A percentile compares a stretch with the other conserved stretches of the same genome.
Conservation (phyloP, 805 yeast species). For the Komagataella ulmi region DNA sequence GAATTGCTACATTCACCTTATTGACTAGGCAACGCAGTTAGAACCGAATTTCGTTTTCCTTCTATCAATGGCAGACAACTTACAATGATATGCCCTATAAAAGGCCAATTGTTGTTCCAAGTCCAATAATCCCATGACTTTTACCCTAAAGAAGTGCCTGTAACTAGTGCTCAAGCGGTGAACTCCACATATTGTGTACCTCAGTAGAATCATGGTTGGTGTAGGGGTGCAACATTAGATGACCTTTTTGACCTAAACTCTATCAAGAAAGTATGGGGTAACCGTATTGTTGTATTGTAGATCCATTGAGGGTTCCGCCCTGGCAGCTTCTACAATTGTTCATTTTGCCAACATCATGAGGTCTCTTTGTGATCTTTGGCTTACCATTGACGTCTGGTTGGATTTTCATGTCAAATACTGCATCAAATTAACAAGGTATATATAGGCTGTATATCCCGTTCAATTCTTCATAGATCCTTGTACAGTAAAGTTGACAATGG, state of each 20-base stretch:
- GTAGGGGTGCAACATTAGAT: too few relatives aligned
- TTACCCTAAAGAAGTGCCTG: too few relatives aligned
- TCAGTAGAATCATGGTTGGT: too few relatives aligned
- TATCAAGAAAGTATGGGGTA: too few relatives aligned
- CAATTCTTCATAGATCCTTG: background rate
- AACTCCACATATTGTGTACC: background rate
- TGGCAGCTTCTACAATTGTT: background rate
- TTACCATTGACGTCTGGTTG: background rate
- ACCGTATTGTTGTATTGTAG: too few relatives aligned
- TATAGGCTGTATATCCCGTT: background rate
- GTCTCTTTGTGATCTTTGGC: background rate
- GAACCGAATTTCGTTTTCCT: constrained; percentile 7
- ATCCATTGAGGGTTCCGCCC: too few relatives aligned
- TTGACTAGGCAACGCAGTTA: constrained; percentile 27
- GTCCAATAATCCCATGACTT: constrained; percentile 14
- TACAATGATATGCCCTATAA: constrained; percentile 28
- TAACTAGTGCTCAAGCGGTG: too few relatives aligned
- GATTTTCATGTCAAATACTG: background rate
- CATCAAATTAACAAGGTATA: background rate
- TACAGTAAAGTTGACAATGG: background rate
- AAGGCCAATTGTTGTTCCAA: constrained; percentile 43
- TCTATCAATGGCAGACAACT: constrained; percentile 1
- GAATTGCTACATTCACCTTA: constrained; percentile 58
- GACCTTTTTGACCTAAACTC: too few relatives aligned
- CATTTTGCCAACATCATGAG: background rate